Evolutionary conservation across 2,329 filamentous ascomycete species (phyloP).

Genomic region (Metarhizium robertsii): DNA sequence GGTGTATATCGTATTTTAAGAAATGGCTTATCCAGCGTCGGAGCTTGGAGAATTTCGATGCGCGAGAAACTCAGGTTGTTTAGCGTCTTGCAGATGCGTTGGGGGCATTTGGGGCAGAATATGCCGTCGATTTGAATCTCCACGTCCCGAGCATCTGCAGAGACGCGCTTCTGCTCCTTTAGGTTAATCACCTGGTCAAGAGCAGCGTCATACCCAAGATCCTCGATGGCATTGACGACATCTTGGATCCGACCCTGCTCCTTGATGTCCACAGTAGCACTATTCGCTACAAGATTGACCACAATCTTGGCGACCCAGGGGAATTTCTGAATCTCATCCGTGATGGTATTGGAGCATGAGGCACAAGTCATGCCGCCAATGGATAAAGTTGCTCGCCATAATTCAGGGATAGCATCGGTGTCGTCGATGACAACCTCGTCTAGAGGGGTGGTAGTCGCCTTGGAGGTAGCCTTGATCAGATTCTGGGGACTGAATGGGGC

Average conservation of each 20-base stretch:
- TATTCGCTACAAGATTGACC: constrained; percentile 60
- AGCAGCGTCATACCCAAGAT: constrained; percentile 57
- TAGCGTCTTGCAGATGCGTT: constrained; percentile 45
- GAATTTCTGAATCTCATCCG: constrained; percentile 43
- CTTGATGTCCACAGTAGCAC: constrained; percentile 49
- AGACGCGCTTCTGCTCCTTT: constrained; percentile 28
- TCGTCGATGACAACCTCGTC: constrained; percentile 15
- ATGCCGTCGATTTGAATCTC: constrained; percentile 62
- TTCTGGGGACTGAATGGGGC: constrained; percentile 6
- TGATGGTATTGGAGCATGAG: constrained; percentile 56
- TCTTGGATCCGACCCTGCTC: constrained; percentile 21
- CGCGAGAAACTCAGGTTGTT: constrained; percentile 37
- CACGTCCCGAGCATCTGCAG: constrained; percentile 40
- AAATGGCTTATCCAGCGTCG: constrained; percentile 54
- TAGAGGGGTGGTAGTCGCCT: constrained; percentile 10
- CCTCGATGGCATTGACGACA: constrained; percentile 41
- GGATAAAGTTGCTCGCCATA: constrained; percentile 44
- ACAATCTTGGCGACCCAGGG: constrained; percentile 48
- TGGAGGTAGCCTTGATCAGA: background rate
- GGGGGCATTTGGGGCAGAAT: constrained; percentile 64
- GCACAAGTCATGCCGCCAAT: constrained; percentile 68
- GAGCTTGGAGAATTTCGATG: constrained; percentile 43
- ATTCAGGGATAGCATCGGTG: constrained; percentile 5
- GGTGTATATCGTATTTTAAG: constrained; percentile 65
- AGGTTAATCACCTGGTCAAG: constrained; percentile 41